Evolutionary conservation across 2,329 filamentous ascomycete genomes (phyloP).

Genomic region (Fusarium pseudocircinatum): DNA sequence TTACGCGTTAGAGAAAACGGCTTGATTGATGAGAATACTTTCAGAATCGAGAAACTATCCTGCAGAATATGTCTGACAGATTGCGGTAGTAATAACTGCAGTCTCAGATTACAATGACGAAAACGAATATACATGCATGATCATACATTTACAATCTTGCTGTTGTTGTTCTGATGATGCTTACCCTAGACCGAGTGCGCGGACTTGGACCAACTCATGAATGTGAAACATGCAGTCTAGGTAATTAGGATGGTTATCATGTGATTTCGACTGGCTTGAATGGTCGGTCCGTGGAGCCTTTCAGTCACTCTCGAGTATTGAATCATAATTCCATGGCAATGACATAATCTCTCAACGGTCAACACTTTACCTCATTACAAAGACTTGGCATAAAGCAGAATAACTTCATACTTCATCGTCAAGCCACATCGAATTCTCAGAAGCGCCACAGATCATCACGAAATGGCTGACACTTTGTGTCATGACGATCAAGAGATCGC

Average conservation of each 20-base stretch:
- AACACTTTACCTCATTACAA: not conserved
- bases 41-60: constrained; percentile 8
- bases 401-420: not conserved
- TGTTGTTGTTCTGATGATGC: not conserved
- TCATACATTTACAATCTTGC: not conserved
- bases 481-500: not conserved
- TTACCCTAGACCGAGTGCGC: not conserved
- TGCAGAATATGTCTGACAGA: constrained; percentile 7
- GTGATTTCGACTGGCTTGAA: not conserved
- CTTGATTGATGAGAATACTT: constrained; percentile 16
- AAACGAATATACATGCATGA: constrained; percentile 27
- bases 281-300: no score
- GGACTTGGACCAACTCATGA: not conserved
- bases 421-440: not conserved
- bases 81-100: constrained; percentile 1
- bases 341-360: not conserved
- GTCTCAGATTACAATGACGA: constrained; percentile 25
- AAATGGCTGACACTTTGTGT: not conserved
- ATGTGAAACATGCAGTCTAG: not conserved
- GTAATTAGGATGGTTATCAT: no score
- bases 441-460: not conserved
- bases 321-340: not conserved
- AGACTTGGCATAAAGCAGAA: not conserved
- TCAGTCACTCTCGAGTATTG: not conserved
- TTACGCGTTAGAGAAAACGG: constrained; percentile 13